phyloP scores from a whole-genome alignment of 2,329 filamentous ascomycete species.

The Exophiala viscosa region DNA sequence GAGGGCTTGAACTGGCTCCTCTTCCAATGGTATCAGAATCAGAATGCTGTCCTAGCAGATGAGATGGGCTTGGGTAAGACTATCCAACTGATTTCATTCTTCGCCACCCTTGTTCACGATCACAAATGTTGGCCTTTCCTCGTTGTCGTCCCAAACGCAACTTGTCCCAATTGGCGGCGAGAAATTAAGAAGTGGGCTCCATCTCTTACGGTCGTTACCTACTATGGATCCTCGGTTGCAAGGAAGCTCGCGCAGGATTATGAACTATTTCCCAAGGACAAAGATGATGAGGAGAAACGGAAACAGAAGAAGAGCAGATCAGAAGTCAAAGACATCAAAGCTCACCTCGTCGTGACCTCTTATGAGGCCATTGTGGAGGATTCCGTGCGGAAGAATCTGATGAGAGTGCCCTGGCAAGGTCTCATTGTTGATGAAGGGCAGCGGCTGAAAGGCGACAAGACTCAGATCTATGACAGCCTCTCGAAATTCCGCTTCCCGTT shows the following conservation, averaged over 20 bases:
- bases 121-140: slow-evolving; percentile 84
- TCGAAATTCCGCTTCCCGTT: slow-evolving; percentile 73
- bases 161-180: slow-evolving; percentile 94
- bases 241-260: slow-evolving; percentile 75
- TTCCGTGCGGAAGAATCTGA: slow-evolving; percentile 63
- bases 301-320: slow-evolving; percentile 18
- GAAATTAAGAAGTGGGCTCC: slow-evolving; percentile 95
- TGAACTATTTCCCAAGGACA: slow-evolving; percentile 71
- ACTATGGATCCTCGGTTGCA: slow-evolving; percentile 72
- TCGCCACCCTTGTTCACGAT: slow-evolving; percentile 68
- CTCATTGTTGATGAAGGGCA: slow-evolving; percentile 94
- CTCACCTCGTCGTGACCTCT: slow-evolving; percentile 90
- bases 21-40: slow-evolving; percentile 76
- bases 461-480: slow-evolving; percentile 72
- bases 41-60: slow-evolving; percentile 88
- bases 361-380: slow-evolving; percentile 84
- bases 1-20: slow-evolving; percentile 95
- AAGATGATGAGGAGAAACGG: slow-evolving; percentile 34
- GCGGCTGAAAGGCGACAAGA: slow-evolving; percentile 88
- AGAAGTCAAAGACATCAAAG: slow-evolving; percentile 62
- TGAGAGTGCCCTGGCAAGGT: slow-evolving; percentile 73
- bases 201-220: slow-evolving; percentile 80
- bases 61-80: slow-evolving; percentile 99
- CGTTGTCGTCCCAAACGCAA: slow-evolving; percentile 89
- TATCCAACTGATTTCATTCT: slow-evolving; percentile 81